Base-by-base conservation (phyloP, 140 eudicot species). In the Bidens hawaiensis region DNA sequence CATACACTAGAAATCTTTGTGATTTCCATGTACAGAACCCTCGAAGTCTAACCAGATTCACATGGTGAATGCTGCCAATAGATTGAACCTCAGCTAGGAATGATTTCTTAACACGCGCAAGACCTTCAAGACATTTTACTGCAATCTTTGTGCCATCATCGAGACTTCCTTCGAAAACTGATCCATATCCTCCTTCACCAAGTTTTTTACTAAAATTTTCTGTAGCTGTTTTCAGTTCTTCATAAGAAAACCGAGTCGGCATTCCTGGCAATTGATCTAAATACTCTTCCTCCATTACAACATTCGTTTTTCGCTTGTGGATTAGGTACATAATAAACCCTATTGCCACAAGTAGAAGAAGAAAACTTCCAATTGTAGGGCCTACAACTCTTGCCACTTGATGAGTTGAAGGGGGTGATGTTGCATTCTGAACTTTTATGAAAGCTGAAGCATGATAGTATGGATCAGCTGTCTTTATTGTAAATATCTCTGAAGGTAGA, bases 141-240 rank as follows among this genome's bases (percentile, higher is more conserved):
- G n/a, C n/a, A n/a, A n/a, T n/a, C n/a, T n/a, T n/a, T n/a, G n/a
- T n/a, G n/a, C n/a, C n/a, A n/a, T n/a, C n/a, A n/a, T n/a, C n/a
- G n/a, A n/a, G n/a, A n/a, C n/a, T n/a, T n/a, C n/a, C n/a, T n/a
- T n/a, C n/a, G n/a, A n/a, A n/a, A n/a, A n/a, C n/a, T n/a, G n/a
- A n/a, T 78, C 75, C 71, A 30, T 41, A 77, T 19, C 74, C 74
- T 57, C 82, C 74, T 27, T 36, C 48, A 27, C 76, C 81, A 31
- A 76, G 56, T 23, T 23, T 71, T 36, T 9, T 41, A n/a, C 51
- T 21, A 30, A 77, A 77, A n/a, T 59, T 56, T 5, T 40, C 45
- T 0, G 70, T 76, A 27, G 74, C 46, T 6, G 40, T 40, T 62
- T 22, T 62, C 48, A 71, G 51, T 19, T 63, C 67, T 31, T 34